Evolutionary conservation across 1,139 yeast genomes (phyloP).

Genomic region (Sugiyamaella paludigena): DNA sequence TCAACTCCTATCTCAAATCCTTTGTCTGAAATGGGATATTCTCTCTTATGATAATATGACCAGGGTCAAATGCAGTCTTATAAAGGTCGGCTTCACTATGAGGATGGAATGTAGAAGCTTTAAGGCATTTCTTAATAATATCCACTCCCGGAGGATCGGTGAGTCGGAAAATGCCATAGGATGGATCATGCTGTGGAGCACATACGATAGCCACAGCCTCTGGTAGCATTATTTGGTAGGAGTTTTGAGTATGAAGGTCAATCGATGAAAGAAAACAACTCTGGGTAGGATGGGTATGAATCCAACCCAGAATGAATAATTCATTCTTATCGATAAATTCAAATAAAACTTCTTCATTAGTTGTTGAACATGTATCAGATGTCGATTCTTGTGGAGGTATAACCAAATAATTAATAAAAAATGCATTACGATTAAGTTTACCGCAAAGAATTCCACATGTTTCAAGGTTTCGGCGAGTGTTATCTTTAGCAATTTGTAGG

Average conservation of each 20-base stretch:
- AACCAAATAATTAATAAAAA: slow-evolving; percentile 54
- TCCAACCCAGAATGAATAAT: slow-evolving; percentile 62
- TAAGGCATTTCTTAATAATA: slow-evolving; percentile 47
- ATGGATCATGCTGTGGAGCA: slow-evolving; percentile 50
- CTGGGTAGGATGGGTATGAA: slow-evolving; percentile 67
- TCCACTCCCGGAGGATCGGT: slow-evolving; percentile 63
- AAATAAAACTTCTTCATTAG: slow-evolving; percentile 54
- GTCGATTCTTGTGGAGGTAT: slow-evolving; percentile 62
- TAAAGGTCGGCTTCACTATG: slow-evolving; percentile 51
- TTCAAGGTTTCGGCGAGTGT: slow-evolving; percentile 51
- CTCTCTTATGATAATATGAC: slow-evolving; percentile 48
- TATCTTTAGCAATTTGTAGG: slow-evolving; percentile 44
- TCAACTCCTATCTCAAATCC: slow-evolving; percentile 45
- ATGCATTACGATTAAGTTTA: slow-evolving; percentile 52
- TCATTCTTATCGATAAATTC: slow-evolving; percentile 52
- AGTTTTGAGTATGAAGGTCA: slow-evolving; percentile 61
- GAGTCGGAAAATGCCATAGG: slow-evolving; percentile 54
- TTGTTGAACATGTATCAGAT: slow-evolving; percentile 55
- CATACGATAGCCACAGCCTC: slow-evolving; percentile 64
- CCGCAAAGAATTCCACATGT: slow-evolving; percentile 67
- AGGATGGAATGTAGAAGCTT: slow-evolving; percentile 52
- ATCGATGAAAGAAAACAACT: slow-evolving; percentile 60
- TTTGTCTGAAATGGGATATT: slow-evolving; percentile 47
- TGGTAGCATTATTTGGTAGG: slow-evolving; percentile 64
- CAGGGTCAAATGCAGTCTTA: slow-evolving; percentile 46